phyloP scores from a whole-genome alignment of 805 yeast genomes.

The Candida incommunis region DNA sequence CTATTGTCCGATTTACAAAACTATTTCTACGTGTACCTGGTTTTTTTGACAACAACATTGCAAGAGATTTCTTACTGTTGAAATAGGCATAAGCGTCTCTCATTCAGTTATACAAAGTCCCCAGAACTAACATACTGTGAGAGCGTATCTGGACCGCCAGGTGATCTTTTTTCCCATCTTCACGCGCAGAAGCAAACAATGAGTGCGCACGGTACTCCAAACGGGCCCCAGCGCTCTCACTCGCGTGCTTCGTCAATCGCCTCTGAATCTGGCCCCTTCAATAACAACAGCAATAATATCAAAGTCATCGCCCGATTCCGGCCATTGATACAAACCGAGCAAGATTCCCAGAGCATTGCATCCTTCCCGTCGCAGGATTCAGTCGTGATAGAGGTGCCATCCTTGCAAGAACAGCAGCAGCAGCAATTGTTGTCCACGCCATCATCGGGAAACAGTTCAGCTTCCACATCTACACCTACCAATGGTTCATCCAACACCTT shows the following conservation, averaged over 20 bases:
- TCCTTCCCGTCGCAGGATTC: constrained; percentile 14
- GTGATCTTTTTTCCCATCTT: too few species aligned
- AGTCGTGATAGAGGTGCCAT: constrained; percentile 10
- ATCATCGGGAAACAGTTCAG: constrained; percentile 8
- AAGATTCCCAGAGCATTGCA: constrained; percentile 13
- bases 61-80: too few species aligned
- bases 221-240: background rate
- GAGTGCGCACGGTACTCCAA: background rate
- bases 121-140: too few species aligned
- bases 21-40: too few species aligned
- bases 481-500: constrained; percentile 23
- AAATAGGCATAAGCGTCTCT: too few species aligned
- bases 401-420: background rate
- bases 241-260: constrained; percentile 1
- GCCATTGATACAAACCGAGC: constrained; percentile 33
- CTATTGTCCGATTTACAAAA: too few species aligned
- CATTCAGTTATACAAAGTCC: too few species aligned
- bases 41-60: too few species aligned
- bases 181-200: too few species aligned
- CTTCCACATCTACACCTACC: constrained; percentile 6
- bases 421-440: background rate
- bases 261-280: constrained; percentile 1
- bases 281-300: constrained; percentile 24
- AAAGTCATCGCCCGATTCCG: constrained; percentile 63
- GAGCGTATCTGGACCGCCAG: too few species aligned